Evolutionary conservation across 2,329 filamentous ascomycete genomes (phyloP), one percentile per base, ranked within the genome.

Genomic region (Trichoderma pleuroti): DNA sequence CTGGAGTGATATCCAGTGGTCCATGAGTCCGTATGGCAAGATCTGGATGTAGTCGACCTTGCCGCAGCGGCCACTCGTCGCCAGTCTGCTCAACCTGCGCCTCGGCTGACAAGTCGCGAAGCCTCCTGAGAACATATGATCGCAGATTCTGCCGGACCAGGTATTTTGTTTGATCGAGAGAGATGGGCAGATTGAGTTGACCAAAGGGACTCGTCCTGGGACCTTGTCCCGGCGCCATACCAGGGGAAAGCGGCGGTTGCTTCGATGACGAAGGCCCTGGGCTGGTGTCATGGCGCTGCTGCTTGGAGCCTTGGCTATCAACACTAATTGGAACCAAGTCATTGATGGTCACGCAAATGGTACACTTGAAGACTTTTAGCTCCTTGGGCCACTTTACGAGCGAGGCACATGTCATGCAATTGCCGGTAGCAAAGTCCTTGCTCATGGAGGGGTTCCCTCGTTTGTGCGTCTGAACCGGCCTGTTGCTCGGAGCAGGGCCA

Each of bases 361-460:
- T 92, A 80, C 94, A 97, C 75, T 93, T 88, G 80, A 96, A 97
- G 46, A 91, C 87, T 42, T 87, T 87, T 72, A 94, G 81, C 67
- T 91, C 88, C 72, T 86, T 88, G 2, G 93, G 93, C 91, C 93
- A 97, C 70, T 91, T 87, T 74, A 97, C 91, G 70, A 90, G 88
- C 68, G 91, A 92, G 76, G 91, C 92, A 80, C 94, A 97, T 39
- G 93, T 94, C 88, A 95, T 94, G 79, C 94, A 97, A 75, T 88
- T 90, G 26, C 93, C 92, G 36, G 88, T 90, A 32, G 85, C 84
- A 76, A 91, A 88, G 74, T 93, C 88, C 74, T 86, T 88, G 73
- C 79, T 83, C 36, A 78, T 80, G 12, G 73, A 63, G 8, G 73
- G 75, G 11, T 73, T 84, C 79, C 76, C 82, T 63, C 77, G 74